Conservation (phyloP, 805 yeast species). For the Hanseniaspora occidentalis region DNA sequence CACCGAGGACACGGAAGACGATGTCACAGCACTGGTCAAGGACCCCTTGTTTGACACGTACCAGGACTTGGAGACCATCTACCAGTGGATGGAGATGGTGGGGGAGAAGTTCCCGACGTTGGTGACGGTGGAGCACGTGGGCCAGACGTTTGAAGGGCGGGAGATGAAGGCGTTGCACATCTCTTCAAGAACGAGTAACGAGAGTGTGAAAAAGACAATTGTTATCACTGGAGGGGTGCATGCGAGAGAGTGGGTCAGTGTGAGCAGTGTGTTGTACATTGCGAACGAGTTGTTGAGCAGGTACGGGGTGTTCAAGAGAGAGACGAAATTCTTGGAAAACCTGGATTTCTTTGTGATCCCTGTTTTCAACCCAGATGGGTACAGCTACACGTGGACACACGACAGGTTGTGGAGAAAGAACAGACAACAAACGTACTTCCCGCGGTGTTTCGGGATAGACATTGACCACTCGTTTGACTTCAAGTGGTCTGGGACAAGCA, state of each 20-base stretch:
- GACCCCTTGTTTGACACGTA: constrained; percentile 62
- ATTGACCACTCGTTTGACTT: constrained; percentile 74
- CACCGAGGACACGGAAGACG: constrained; percentile 1
- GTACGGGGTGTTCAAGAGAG: constrained; percentile 31
- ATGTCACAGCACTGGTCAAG: constrained; percentile 12
- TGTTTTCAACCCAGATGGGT: constrained; percentile 85
- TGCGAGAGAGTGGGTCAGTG: constrained; percentile 84
- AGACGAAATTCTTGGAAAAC: constrained; percentile 36
- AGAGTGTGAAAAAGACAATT: constrained; percentile 45
- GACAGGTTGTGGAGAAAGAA: constrained; percentile 87
- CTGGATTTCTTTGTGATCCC: constrained; percentile 72
- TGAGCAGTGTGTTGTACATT: constrained; percentile 52
- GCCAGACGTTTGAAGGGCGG: constrained; percentile 65
- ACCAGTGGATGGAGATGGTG: constrained; percentile 58
- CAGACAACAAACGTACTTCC: constrained; percentile 58
- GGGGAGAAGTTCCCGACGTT: constrained; percentile 50
- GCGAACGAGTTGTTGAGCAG: constrained; percentile 35
- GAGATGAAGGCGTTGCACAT: constrained; percentile 56
- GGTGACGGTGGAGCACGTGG: constrained; percentile 54
- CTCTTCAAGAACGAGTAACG: constrained; percentile 24
- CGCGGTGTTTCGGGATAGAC: constrained; percentile 70
- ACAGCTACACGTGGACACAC: constrained; percentile 63
- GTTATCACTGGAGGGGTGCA: constrained; percentile 78
- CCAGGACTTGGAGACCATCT: constrained; percentile 53
- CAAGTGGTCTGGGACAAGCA: constrained; percentile 55